Base-by-base conservation (phyloP, 1,284 basidiomycete genomes). In the Phellopilus nigrolimitatus region DNA sequence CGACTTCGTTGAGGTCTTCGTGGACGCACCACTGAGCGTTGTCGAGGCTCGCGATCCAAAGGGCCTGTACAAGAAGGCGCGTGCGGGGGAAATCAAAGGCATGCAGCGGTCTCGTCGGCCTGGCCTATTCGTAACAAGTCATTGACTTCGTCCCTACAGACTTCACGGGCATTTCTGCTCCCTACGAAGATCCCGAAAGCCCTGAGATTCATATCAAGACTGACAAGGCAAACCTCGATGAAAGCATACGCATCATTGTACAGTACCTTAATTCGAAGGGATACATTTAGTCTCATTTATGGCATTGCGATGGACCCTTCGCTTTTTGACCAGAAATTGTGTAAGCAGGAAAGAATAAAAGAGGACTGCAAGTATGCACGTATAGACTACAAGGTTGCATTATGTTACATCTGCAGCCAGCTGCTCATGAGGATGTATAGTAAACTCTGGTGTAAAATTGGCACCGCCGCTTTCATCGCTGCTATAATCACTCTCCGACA, bases 41-140 rank as follows among this genome's bases (percentile, higher is more conserved):
- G 93, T 91, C 31, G 97, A 99, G 71, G 72, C 81, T 65, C 82
- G 97, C 46, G 95, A 99, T 68, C 97, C 97, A 4, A 99, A 99
- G 70, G 97, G 95, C 0, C 71, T 99, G 53, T 99, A 99, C 76
- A 97, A 94, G 75, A 97, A 95, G 70, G 97, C 97, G 4, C 76
- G 95, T 56, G 85, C 89, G 1, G 95, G 97, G 19, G 91, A 95
- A 71, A 98, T 99, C 66, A 95, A 95, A 79, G 91, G 94, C 91
- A 47, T 42, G 64, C 59, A n/a, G n/a, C 33, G 21, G 9, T 25
- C 38, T 19, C 8, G 25, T 40, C 25, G 19, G 3, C 51, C 42
- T 5, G 12, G n/a, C 55, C 13, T 38, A 44, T 34, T 4, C 48
- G 43, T 53, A 17, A 38, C 49, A 15, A 4, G 25, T 3, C 59